Evolutionary conservation across 2,329 filamentous ascomycete species (phyloP), one percentile per base, ranked within the genome.

Genomic region (Phoma sp.): DNA sequence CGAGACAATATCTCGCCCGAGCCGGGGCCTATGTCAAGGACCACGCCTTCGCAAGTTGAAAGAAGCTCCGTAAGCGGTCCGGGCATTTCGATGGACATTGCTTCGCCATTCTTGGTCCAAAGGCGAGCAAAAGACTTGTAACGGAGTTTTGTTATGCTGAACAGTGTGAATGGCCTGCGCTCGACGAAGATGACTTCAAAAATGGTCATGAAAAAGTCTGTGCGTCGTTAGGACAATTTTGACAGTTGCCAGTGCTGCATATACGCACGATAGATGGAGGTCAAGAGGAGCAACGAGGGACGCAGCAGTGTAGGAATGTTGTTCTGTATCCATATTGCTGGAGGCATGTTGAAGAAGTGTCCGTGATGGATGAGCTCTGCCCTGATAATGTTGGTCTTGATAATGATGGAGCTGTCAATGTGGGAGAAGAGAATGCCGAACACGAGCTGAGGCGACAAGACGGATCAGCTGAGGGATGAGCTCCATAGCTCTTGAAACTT

Each of bases 1-100:
- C 76, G 75, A 0, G 72, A 71, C 43, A 84, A 74, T 50, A 84
- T 78, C 13, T 79, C 76, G 29, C 84, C 84, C 27, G 75, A 80
- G 4, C 84, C 84, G 0, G 84, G 83, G 10, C 75, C 75, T 32
- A 77, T 63, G 52, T 77, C 74, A n/a, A 77, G 72, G 37, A 77
- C 61, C 1, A 72, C 51, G 29, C 75, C 75, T 41, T 60, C 60
- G 53, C 68, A 70, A 19, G 60, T 47, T 3, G 45, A 41, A 6
- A 77, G 61, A 7, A 77, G 68, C 8, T 61, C 48, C 22, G 60
- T 60, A 8, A 67, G 57, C 6, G 64, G 63, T n/a, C 67, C 69
- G 10, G 75, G 69, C 71, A 76, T 74, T 27, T 73, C 69, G 15
- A 57, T 51, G 1, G 74, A 76, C 73, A 76, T 74, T 32, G 57